A percentile compares a stretch with the other conserved stretches of the same genome.
Evolutionary conservation across 2,329 filamentous ascomycete genomes (phyloP).

Genomic region (Madurella mycetomatis): DNA sequence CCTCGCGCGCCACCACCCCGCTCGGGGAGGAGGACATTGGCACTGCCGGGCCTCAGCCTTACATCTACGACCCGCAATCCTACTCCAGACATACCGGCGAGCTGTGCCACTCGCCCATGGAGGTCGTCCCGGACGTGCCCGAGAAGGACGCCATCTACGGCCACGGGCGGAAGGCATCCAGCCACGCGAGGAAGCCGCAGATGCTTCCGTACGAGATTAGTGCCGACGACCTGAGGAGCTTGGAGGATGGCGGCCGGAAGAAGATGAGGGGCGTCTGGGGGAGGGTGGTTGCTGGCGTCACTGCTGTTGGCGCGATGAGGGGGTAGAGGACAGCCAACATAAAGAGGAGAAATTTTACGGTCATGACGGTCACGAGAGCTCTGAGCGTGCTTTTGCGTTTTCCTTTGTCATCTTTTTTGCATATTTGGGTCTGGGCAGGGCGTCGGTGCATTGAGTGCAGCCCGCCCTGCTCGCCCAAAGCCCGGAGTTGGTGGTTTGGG

Average conservation of each 20-base stretch:
- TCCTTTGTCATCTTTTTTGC: too few species aligned
- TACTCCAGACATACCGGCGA: slow-evolving; percentile 31
- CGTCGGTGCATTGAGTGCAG: too few species aligned
- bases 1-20: slow-evolving; percentile 48
- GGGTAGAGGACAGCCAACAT: not conserved
- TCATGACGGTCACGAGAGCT: too few species aligned
- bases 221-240: slow-evolving; percentile 46
- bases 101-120: slow-evolving; percentile 47
- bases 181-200: slow-evolving; percentile 18
- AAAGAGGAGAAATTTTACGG: too few species aligned
- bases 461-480: too few species aligned
- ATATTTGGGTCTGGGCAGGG: too few species aligned
- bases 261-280: slow-evolving; percentile 12
- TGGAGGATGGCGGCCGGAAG: slow-evolving; percentile 39
- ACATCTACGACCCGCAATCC: slow-evolving; percentile 34
- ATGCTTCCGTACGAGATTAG: slow-evolving; percentile 54
- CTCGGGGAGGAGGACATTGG: slow-evolving; percentile 37
- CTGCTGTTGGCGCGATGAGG: not conserved
- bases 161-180: slow-evolving; percentile 19
- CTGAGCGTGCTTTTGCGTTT: too few species aligned
- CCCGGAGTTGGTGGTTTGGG: too few species aligned
- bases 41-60: slow-evolving; percentile 33
- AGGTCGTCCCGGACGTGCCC: slow-evolving; percentile 38
- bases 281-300: slow-evolving; percentile 28
- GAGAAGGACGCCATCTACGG: slow-evolving; percentile 33